A percentile compares a stretch with the other conserved stretches of the same genome.
Conservation (phyloP, 306 rosid species). For the Casuarina glauca region DNA sequence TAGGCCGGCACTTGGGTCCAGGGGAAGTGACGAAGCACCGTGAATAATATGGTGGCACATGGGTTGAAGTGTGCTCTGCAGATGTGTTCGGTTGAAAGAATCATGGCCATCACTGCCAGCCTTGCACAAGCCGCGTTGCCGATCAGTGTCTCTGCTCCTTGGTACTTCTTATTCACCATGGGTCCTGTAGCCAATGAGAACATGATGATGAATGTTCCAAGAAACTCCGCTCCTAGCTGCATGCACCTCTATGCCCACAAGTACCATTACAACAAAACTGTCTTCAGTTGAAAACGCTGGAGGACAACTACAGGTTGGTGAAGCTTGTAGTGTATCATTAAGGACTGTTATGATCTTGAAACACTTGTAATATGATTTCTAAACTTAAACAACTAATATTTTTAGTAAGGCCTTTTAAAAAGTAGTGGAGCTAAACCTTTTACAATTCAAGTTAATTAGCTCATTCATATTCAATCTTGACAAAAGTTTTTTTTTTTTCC, state of each 20-base stretch:
- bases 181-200: conserved; percentile 87
- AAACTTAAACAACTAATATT: too few relatives aligned
- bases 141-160: conserved; percentile 56
- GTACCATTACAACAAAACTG: too few relatives aligned
- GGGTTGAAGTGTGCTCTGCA: conserved; percentile 70
- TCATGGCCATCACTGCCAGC: conserved; percentile 45
- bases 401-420: too few relatives aligned
- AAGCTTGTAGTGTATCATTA: too few relatives aligned
- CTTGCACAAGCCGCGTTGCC: conserved; percentile 85
- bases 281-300: too few relatives aligned
- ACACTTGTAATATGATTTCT: too few relatives aligned
- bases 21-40: conserved; percentile 1
- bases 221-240: conserved; percentile 91
- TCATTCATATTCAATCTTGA: too few relatives aligned
- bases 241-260: neutral
- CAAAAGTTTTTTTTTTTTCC: too few relatives aligned
- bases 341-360: too few relatives aligned
- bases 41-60: conserved; percentile 52
- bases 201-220: conserved; percentile 83
- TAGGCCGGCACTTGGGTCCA: conserved; percentile 47
- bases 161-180: conserved; percentile 78
- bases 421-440: too few relatives aligned
- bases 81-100: conserved; percentile 43
- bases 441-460: too few relatives aligned
- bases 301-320: too few relatives aligned